phyloP scores from a whole-genome alignment of 352 stramenopile species.

The Pythium chondricola region DNA sequence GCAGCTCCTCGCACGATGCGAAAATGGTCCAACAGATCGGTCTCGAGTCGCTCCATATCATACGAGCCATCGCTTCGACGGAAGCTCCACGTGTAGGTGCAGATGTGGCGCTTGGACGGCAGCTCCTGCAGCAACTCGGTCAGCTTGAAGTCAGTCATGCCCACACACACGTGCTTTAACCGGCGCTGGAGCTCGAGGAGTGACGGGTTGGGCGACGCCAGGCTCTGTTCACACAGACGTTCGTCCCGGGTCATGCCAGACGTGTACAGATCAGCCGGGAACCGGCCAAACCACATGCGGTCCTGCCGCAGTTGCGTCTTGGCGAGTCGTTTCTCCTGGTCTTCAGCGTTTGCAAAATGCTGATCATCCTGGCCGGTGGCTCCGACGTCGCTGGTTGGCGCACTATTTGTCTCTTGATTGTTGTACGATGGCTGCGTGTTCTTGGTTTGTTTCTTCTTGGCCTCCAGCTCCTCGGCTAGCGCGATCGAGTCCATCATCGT shows the following conservation, averaged over 20 bases:
- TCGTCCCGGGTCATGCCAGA: slow-evolving; percentile 67
- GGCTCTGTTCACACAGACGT: slow-evolving; percentile 30
- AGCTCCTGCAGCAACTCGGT: slow-evolving; percentile 86
- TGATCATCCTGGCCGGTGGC: slow-evolving; percentile 22
- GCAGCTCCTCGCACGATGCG: slow-evolving; percentile 57
- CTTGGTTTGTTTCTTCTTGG: slow-evolving; percentile 20
- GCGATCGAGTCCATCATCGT: slow-evolving; percentile 50
- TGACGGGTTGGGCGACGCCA: slow-evolving; percentile 51
- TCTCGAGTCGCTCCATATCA: slow-evolving; percentile 39
- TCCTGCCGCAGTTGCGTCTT: slow-evolving; percentile 30
- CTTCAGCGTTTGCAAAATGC: slow-evolving; percentile 44
- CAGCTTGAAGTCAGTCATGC: slow-evolving; percentile 85
- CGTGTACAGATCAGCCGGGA: slow-evolving; percentile 52
- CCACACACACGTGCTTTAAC: slow-evolving; percentile 54
- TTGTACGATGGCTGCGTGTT: slow-evolving; percentile 9
- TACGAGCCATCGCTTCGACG: slow-evolving; percentile 44
- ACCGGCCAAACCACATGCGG: slow-evolving; percentile 61
- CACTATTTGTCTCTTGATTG: slow-evolving; percentile 6
- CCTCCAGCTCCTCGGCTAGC: slow-evolving; percentile 40
- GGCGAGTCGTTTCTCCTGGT: slow-evolving; percentile 22
- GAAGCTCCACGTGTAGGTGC: slow-evolving; percentile 64
- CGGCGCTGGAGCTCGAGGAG: slow-evolving; percentile 37
- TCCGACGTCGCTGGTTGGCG: background rate
- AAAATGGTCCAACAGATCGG: slow-evolving; percentile 72
- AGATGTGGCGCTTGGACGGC: slow-evolving; percentile 88